These are phyloP conservation scores for Panicum hallii DNA, from an alignment of 202 grass and related monocot species.

Conservation along the genomic window DNA sequence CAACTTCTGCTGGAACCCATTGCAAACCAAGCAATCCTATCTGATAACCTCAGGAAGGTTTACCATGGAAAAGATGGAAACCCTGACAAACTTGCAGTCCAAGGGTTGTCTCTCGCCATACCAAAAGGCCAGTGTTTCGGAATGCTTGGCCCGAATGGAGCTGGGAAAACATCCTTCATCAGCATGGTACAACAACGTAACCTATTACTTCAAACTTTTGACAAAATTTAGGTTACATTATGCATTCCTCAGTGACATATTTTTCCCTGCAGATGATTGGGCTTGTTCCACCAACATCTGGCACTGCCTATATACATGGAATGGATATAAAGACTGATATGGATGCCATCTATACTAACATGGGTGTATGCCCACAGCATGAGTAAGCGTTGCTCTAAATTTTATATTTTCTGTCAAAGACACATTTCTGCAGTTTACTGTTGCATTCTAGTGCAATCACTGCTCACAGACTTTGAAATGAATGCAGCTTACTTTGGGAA, in stretches of 20 bases:
- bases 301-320: conserved; percentile 80
- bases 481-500: conserved; percentile 91
- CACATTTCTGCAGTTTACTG: not conserved
- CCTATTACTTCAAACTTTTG: conserved; percentile 19
- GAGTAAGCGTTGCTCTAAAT: conserved; percentile 58
- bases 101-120: conserved; percentile 86
- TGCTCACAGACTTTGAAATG: conserved; percentile 14
- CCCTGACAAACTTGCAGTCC: conserved; percentile 84
- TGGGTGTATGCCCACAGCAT: conserved; percentile 97
- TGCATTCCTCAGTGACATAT: not conserved
- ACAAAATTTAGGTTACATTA: not conserved
- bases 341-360: conserved; percentile 75
- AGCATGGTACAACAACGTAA: conserved; percentile 70
- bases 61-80: conserved; percentile 92
- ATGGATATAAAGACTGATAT: conserved; percentile 81
- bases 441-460: not conserved
- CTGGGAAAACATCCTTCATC: conserved; percentile 97
- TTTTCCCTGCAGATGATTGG: conserved; percentile 79
- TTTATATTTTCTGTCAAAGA: conserved; percentile 1
- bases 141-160: conserved; percentile 96
- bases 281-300: conserved; percentile 80
- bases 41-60: conserved; percentile 78
- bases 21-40: conserved; percentile 69
- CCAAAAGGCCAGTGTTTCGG: conserved; percentile 92
- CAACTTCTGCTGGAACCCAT: conserved; percentile 61